Evolutionary conservation across 331 rosid species (phyloP).

Genomic region (Rhamnella rubrinervis): DNA sequence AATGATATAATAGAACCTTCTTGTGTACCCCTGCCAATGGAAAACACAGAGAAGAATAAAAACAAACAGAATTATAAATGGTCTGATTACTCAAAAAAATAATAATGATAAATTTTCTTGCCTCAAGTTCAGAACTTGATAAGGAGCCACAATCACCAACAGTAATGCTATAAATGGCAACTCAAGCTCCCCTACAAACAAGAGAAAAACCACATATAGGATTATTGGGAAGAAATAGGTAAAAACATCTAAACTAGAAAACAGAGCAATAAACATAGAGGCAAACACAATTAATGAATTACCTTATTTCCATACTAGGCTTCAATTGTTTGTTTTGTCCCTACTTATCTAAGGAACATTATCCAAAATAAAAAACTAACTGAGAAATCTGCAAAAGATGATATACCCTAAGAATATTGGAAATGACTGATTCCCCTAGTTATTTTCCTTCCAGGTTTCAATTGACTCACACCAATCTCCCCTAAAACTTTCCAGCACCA

Average conservation of each 20-base stretch:
- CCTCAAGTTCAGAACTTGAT: conserved; percentile 59
- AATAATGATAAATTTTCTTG: conserved; percentile 16
- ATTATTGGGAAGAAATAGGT: background rate
- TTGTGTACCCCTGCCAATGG: conserved; percentile 62
- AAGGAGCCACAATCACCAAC: conserved; percentile 73
- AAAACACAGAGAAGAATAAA: conserved; percentile 13
- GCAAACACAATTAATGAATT: background rate
- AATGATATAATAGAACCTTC: conserved; percentile 69
- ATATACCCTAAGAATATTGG: too few species aligned
- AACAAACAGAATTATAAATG: conserved; percentile 3
- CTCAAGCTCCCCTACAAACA: conserved; percentile 75
- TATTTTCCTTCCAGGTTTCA: too few species aligned
- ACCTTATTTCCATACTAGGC: conserved; percentile 9
- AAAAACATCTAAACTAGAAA: conserved; percentile 11
- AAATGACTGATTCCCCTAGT: too few species aligned
- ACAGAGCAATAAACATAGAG: conserved; percentile 12
- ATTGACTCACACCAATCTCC: too few species aligned
- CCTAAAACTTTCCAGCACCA: too few species aligned
- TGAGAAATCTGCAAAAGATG: background rate
- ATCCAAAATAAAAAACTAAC: background rate
- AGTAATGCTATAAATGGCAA: conserved; percentile 73
- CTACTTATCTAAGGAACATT: background rate
- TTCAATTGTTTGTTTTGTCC: conserved; percentile 12
- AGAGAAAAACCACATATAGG: conserved; percentile 5
- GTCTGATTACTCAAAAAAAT: conserved; percentile 8